Evolutionary conservation across 1,139 yeast species (phyloP).

Genomic region (Diutina ranongensis): DNA sequence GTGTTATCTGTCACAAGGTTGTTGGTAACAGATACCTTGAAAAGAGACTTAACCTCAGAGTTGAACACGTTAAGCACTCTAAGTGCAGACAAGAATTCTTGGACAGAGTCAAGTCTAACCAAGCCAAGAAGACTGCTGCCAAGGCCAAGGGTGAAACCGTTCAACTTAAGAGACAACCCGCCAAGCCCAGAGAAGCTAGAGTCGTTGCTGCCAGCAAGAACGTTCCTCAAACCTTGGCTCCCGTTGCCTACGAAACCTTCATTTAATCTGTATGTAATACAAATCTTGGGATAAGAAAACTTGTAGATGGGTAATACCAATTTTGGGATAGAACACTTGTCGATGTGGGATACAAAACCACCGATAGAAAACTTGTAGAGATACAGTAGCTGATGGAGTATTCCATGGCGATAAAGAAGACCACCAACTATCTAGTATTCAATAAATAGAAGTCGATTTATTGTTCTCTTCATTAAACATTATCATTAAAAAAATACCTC

Average conservation of each 20-base stretch:
- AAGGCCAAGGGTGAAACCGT: slow-evolving; percentile 89
- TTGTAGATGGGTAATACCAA: too few relatives aligned
- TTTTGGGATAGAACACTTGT: too few relatives aligned
- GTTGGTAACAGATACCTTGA: slow-evolving; percentile 98
- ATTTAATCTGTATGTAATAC: slow-evolving; percentile 41
- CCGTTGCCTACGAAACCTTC: slow-evolving; percentile 99
- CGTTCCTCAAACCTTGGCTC: slow-evolving; percentile 95
- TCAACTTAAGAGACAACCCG: slow-evolving; percentile 96
- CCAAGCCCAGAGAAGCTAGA: slow-evolving; percentile 89
- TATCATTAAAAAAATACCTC: background rate
- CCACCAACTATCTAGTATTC: too few relatives aligned
- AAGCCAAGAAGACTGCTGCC: slow-evolving; percentile 89
- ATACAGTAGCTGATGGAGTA: too few relatives aligned
- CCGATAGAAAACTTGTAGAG: too few relatives aligned
- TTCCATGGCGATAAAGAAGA: too few relatives aligned
- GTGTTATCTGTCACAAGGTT: slow-evolving; percentile 96
- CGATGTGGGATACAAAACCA: too few relatives aligned
- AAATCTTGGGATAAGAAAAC: background rate
- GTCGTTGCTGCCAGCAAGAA: slow-evolving; percentile 67
- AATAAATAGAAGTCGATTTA: too few relatives aligned
- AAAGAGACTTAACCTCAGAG: slow-evolving; percentile 97
- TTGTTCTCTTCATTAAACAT: too few relatives aligned
- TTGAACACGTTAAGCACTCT: slow-evolving; percentile 99
- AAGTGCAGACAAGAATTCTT: slow-evolving; percentile 99
- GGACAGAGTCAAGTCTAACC: slow-evolving; percentile 96